Percentiles rank a stretch among this genome's conserved stretches.
Conservation (phyloP, 2,329 filamentous ascomycete species). For the Penicillium brevicompactum region DNA sequence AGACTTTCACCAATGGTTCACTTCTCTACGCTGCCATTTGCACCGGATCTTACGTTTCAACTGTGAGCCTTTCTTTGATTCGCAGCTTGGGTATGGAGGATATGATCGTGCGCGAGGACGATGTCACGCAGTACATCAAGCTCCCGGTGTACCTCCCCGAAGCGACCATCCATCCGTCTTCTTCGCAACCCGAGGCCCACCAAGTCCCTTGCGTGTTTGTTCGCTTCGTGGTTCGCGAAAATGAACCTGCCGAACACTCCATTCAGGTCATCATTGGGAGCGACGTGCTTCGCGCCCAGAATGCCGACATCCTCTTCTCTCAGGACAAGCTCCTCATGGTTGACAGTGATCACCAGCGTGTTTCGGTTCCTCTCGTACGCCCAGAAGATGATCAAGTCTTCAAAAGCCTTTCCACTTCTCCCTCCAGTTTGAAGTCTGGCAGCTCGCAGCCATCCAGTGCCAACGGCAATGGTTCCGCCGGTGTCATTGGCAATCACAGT, state of each 20-base stretch:
- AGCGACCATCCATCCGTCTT: constrained; percentile 74
- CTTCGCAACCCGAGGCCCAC: constrained; percentile 70
- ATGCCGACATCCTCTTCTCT: constrained; percentile 88
- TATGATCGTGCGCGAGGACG: constrained; percentile 67
- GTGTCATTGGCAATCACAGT: constrained; percentile 36
- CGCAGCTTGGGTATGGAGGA: constrained; percentile 71
- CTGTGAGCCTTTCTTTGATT: constrained; percentile 74
- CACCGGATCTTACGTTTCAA: constrained; percentile 85
- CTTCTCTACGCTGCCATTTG: constrained; percentile 91
- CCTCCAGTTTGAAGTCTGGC: constrained; percentile 21
- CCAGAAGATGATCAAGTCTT: constrained; percentile 85
- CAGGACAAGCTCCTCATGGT: constrained; percentile 87
- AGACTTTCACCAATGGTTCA: constrained; percentile 84
- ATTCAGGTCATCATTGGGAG: constrained; percentile 87
- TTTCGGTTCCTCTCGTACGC: constrained; percentile 88
- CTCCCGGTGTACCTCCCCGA: constrained; percentile 88
- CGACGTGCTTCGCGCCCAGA: constrained; percentile 81
- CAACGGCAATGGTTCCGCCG: constrained; percentile 29
- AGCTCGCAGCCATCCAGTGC: constrained; percentile 3
- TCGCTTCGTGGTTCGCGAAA: constrained; percentile 71
- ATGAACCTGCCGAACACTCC: constrained; percentile 52
- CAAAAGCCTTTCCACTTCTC: constrained; percentile 70
- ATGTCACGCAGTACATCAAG: constrained; percentile 65
- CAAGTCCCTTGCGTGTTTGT: constrained; percentile 81
- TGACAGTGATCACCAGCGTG: constrained; percentile 80